These are phyloP conservation scores for Mrakia hoshinonis DNA, from an alignment of 768 basidiomycete species.

Conservation along the genomic window DNA sequence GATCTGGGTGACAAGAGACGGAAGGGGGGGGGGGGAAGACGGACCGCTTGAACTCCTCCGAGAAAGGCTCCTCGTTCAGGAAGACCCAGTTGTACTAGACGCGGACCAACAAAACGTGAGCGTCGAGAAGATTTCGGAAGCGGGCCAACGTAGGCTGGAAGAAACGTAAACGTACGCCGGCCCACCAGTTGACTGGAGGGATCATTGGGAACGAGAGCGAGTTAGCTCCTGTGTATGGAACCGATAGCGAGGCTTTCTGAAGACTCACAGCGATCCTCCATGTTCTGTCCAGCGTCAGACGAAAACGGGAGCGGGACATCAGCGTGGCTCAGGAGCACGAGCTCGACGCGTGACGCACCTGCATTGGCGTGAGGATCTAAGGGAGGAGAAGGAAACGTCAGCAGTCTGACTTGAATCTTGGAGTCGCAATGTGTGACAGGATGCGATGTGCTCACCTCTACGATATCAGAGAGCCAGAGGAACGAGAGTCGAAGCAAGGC, in stretches of 20 bases:
- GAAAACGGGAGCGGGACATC: conserved; percentile 54
- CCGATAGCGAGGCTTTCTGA: no score
- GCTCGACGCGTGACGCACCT: background rate
- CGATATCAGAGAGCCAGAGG: background rate
- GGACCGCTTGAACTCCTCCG: conserved; percentile 58
- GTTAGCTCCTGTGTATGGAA: no score
- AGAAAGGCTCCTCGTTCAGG: conserved; percentile 71
- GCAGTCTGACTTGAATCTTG: no score
- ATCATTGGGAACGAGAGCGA: no score
- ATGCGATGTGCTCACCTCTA: background rate
- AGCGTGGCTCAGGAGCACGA: background rate
- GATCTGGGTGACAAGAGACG: background rate
- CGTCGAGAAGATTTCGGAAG: background rate
- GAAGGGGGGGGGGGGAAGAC: background rate
- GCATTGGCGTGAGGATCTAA: conserved; percentile 3
- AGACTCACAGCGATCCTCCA: conserved; percentile 81
- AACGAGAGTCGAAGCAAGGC: background rate
- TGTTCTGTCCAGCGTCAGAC: conserved; percentile 41
- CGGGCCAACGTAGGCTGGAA: background rate
- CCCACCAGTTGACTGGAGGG: background rate
- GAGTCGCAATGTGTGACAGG: background rate
- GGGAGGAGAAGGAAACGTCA: background rate
- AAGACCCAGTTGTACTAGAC: conserved; percentile 65
- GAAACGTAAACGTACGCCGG: background rate
- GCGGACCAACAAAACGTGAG: background rate